Evolutionary conservation across 2,329 filamentous ascomycete genomes (phyloP).

Genomic region (Epichloe elymi): DNA sequence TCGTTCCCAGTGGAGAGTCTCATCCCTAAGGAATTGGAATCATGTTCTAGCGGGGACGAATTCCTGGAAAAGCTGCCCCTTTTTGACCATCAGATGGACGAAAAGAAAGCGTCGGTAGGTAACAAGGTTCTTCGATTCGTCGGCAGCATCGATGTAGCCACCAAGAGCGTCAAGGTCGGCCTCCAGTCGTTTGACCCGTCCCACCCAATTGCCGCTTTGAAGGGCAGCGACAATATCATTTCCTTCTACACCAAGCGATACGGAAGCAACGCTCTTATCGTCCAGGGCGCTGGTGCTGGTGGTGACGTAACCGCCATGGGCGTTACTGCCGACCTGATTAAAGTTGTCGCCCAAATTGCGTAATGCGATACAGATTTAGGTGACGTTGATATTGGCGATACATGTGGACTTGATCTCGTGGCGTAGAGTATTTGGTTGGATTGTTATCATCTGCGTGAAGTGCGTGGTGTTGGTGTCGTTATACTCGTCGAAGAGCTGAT

Average conservation of each 20-base stretch:
- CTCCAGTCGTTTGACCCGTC: conserved; percentile 78
- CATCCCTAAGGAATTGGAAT: conserved; percentile 78
- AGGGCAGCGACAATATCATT: conserved; percentile 98
- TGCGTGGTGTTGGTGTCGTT: conserved; percentile 1
- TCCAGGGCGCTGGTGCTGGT: conserved; percentile 89
- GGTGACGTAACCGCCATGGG: conserved; percentile 97
- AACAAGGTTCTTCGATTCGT: conserved; percentile 90
- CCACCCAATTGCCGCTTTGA: conserved; percentile 84
- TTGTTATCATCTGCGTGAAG: conserved; percentile 4
- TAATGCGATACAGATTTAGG: conserved; percentile 10
- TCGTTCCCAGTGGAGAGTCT: conserved; percentile 89
- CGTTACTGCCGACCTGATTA: conserved; percentile 84
- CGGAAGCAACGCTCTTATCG: conserved; percentile 76
- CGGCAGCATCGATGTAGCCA: conserved; percentile 78
- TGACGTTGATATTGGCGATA: neutral
- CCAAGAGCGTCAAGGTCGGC: conserved; percentile 77
- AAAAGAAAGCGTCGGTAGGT: conserved; percentile 72
- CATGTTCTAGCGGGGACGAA: conserved; percentile 62
- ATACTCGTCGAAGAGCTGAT: neutral
- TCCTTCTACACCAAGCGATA: conserved; percentile 97
- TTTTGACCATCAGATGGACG: conserved; percentile 81
- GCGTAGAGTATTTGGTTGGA: neutral
- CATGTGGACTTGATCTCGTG: neutral
- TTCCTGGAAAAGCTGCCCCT: conserved; percentile 67
- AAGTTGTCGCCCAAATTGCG: conserved; percentile 63